Percentiles rank a stretch among this genome's conserved stretches.
Conservation (phyloP, 805 yeast genomes). For the Suhomyces sp. region DNA sequence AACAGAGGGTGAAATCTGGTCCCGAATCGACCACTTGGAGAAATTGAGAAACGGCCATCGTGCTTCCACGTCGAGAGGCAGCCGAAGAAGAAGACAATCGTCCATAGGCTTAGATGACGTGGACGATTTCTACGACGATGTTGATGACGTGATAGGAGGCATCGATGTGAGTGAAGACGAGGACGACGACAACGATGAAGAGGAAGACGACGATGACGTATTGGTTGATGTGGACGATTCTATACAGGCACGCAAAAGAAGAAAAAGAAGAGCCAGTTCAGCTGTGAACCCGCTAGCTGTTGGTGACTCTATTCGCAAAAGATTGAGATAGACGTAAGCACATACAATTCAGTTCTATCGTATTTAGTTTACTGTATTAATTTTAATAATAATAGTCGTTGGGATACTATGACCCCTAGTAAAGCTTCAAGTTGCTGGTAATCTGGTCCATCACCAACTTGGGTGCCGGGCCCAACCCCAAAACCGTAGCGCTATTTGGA, state of each 20-base stretch:
- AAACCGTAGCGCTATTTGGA: conserved; percentile 93
- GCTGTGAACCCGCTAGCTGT: conserved; percentile 40
- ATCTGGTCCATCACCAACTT: conserved; percentile 72
- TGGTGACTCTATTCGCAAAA: conserved; percentile 11
- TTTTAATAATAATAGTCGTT: background rate
- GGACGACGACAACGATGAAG: conserved; percentile 22
- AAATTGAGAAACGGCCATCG: conserved; percentile 34
- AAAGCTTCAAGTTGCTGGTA: conserved; percentile 74
- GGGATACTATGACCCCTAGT: conserved; percentile 33
- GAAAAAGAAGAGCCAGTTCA: conserved; percentile 40
- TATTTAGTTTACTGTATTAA: background rate
- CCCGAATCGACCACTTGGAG: conserved; percentile 51
- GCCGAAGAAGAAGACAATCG: conserved; percentile 34
- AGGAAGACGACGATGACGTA: conserved; percentile 31
- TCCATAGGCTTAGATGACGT: conserved; percentile 33
- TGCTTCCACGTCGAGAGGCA: conserved; percentile 22
- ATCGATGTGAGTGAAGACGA: conserved; percentile 34
- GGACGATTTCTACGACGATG: conserved; percentile 41
- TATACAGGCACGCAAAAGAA: conserved; percentile 22
- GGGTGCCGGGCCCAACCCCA: conserved; percentile 98
- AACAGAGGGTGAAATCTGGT: conserved; percentile 70
- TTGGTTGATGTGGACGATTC: conserved; percentile 38
- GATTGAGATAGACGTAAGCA: conserved; percentile 5
- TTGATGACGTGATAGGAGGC: conserved; percentile 38
- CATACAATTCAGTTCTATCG: conserved; percentile 1